These are phyloP conservation scores for Termitomyces sp. DNA, from an alignment of 768 basidiomycete species.

Conservation along the genomic window DNA sequence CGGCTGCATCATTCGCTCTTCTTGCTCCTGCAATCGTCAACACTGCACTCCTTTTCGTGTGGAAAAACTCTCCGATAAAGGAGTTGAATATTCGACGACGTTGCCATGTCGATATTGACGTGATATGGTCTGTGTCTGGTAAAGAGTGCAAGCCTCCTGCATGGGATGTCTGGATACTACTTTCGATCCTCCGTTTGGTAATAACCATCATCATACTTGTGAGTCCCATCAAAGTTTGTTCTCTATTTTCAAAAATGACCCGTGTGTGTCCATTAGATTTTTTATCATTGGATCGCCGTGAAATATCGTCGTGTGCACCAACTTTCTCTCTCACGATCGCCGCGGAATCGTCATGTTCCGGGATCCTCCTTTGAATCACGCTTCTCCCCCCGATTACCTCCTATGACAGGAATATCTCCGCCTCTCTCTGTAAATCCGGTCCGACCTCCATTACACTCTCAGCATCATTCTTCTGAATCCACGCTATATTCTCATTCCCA, in stretches of 20 bases:
- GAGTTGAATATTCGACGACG: slow-evolving; percentile 36
- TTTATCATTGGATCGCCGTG: slow-evolving; percentile 23
- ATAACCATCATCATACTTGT: slow-evolving; percentile 54
- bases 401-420: slow-evolving; percentile 12
- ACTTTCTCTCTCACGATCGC: slow-evolving; percentile 18
- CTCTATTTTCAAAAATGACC: not conserved
- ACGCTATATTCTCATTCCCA: slow-evolving; percentile 15
- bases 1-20: slow-evolving; percentile 42
- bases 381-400: slow-evolving; percentile 15
- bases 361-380: slow-evolving; percentile 13
- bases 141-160: slow-evolving; percentile 27
- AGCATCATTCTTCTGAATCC: slow-evolving; percentile 18
- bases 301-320: slow-evolving; percentile 24
- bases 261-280: slow-evolving; percentile 21
- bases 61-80: slow-evolving; percentile 39
- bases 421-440: not conserved
- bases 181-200: slow-evolving; percentile 48
- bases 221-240: slow-evolving; percentile 23
- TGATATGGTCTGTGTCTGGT: slow-evolving; percentile 52
- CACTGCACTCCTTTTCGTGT: slow-evolving; percentile 48
- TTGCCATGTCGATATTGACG: slow-evolving; percentile 66
- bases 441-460: slow-evolving; percentile 7
- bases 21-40: slow-evolving; percentile 53
- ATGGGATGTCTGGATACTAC: slow-evolving; percentile 54
- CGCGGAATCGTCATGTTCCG: slow-evolving; percentile 8